Evolutionary conservation across 1,284 basidiomycete species (phyloP).

Genomic region (Omphalotus olearius): DNA sequence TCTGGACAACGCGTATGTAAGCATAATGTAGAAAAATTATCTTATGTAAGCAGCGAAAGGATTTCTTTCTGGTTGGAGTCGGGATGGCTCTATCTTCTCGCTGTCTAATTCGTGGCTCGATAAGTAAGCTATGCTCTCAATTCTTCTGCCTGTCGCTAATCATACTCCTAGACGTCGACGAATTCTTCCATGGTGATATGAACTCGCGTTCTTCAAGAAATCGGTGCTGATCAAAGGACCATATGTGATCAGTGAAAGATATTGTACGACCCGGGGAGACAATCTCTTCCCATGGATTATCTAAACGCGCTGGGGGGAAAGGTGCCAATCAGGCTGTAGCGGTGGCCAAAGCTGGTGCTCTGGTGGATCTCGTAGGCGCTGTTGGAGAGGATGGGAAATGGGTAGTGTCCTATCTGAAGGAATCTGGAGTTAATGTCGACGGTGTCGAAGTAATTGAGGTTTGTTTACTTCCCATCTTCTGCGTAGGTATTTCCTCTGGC

Average conservation of each 20-base stretch:
- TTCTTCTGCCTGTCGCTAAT: not conserved
- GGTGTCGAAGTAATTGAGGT: constrained; percentile 36
- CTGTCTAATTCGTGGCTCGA: constrained; percentile 49
- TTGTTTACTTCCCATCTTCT: constrained; percentile 12
- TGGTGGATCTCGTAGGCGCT: constrained; percentile 42
- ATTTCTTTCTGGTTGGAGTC: too few species aligned
- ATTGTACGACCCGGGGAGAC: constrained; percentile 54
- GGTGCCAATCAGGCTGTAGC: constrained; percentile 59
- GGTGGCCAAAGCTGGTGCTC: constrained; percentile 42
- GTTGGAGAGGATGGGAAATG: constrained; percentile 46
- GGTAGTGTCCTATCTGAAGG: constrained; percentile 35
- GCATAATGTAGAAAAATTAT: too few species aligned
- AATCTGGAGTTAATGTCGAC: constrained; percentile 34
- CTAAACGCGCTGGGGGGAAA: constrained; percentile 50
- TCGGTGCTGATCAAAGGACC: not conserved
- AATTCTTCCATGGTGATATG: constrained; percentile 48
- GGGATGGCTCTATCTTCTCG: constrained; percentile 12
- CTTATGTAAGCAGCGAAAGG: too few species aligned
- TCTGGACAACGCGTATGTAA: too few species aligned
- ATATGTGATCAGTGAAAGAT: constrained; percentile 33
- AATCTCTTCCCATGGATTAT: constrained; percentile 43
- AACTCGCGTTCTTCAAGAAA: not conserved
- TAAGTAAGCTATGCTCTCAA: constrained; percentile 37
- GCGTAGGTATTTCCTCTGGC: not conserved
- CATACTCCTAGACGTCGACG: constrained; percentile 42